Evolutionary conservation across 2,329 filamentous ascomycete genomes (phyloP).

Genomic region (Leptosphaerulina australis): DNA sequence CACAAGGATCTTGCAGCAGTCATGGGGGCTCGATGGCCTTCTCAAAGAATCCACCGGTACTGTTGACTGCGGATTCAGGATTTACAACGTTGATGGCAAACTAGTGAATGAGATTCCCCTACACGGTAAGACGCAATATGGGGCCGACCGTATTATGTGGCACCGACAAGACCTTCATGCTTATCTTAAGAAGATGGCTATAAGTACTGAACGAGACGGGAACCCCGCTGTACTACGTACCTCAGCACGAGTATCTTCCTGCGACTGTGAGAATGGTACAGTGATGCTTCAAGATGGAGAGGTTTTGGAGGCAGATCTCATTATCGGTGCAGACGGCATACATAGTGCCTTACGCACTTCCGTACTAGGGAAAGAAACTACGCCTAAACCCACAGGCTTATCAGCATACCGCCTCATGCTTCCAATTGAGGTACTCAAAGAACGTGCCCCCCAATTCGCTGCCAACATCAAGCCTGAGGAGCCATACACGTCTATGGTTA

Average conservation of each 20-base stretch:
- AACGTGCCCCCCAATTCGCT: constrained; percentile 30
- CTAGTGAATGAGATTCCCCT: constrained; percentile 44
- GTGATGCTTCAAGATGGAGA: constrained; percentile 55
- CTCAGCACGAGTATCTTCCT: constrained; percentile 50
- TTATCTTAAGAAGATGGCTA: constrained; percentile 54
- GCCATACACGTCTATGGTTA: constrained; percentile 55
- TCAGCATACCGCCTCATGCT: constrained; percentile 51
- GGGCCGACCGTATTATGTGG: constrained; percentile 51
- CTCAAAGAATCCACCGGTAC: constrained; percentile 42
- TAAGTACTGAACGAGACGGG: constrained; percentile 36
- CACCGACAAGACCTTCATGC: constrained; percentile 52
- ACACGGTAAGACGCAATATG: constrained; percentile 39
- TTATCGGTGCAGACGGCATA: constrained; percentile 62
- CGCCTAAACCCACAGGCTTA: constrained; percentile 45
- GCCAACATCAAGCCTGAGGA: constrained; percentile 46
- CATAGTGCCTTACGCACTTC: constrained; percentile 37
- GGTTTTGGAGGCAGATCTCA: constrained; percentile 53
- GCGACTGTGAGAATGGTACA: constrained; percentile 50
- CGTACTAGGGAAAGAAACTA: constrained; percentile 27
- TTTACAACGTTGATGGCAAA: constrained; percentile 42
- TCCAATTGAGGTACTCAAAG: constrained; percentile 28
- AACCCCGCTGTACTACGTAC: constrained; percentile 48
- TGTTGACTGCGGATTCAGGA: constrained; percentile 47
- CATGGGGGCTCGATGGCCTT: constrained; percentile 39
- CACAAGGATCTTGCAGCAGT: constrained; percentile 41